Evolutionary conservation across 352 stramenopile genomes (phyloP), one percentile per base, ranked within the genome.

Genomic region (Pythium volutum): DNA sequence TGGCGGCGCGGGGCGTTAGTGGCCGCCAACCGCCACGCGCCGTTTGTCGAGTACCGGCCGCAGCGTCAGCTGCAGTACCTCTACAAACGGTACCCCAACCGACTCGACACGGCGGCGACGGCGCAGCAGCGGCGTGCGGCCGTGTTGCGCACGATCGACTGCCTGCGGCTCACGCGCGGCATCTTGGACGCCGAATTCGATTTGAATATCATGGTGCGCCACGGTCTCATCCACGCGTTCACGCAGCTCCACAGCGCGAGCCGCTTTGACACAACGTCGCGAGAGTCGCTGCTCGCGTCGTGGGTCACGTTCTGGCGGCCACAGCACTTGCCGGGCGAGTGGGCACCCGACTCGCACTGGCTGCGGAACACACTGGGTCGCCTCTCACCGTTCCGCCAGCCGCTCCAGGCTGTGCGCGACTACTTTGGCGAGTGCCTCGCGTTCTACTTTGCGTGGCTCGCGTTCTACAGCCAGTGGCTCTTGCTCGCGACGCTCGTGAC

Each of bases 381-480:
- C 2, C 26, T 75, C 5, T 66, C 67, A 16, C 77, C 79, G 11
- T 84, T 93, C 41, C 76, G 72, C 0, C 88, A 97, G 64, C 89
- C 89, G 3, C 67, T 97, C 2, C 79, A 88, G 51, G 43, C 69
- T 34, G 74, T 97, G 2, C 72, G 79, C 11, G 74, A 93, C 54
- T 97, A 97, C 65, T 96, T 95, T 73, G 90, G 89, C 25, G 88
- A 97, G 55, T 59, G 70, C 23, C 75, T 96, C 27, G 90, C 81
- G 22, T 97, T 96, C 50, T 97, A 97, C 77, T 97, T 97, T 73
- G 90, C 89, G 16, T 97, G 87, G 79, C 58, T 95, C 23, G 73
- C 73, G 4, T 86, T 88, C 38, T 97, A 96, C 72, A 87, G 73
- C 2, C 77, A 86, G 57, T 80, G 85, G 64, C 69, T 96, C 15